phyloP scores from a whole-genome alignment of 2,329 filamentous ascomycete genomes.

The Nannizziopsis arthrosporioides region DNA sequence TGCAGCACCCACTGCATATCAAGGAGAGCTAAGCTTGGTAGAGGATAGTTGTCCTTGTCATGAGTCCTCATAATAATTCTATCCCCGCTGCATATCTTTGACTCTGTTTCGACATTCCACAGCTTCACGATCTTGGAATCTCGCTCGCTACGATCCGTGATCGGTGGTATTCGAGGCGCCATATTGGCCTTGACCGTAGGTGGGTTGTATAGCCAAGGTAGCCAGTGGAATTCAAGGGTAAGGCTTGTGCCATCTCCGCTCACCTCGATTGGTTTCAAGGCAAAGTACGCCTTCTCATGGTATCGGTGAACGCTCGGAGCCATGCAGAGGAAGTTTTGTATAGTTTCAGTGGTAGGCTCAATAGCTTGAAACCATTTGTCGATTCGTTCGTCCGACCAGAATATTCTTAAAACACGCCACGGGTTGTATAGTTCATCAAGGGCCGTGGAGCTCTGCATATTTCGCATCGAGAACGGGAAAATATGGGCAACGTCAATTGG shows the following conservation, averaged over 20 bases:
- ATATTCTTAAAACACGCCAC: constrained; percentile 9
- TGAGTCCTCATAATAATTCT: constrained; percentile 1
- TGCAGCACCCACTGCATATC: constrained; percentile 11
- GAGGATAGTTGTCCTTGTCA: constrained; percentile 6
- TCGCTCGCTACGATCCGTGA: not conserved
- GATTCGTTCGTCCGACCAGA: constrained; percentile 11
- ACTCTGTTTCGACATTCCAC: constrained; percentile 1
- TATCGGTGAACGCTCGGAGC: constrained; percentile 8
- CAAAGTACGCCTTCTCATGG: constrained; percentile 7
- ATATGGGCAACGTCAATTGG: constrained; percentile 11
- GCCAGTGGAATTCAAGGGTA: constrained; percentile 10
- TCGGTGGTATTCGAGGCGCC: not conserved
- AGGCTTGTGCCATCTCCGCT: not conserved
- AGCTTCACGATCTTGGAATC: not conserved
- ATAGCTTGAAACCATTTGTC: constrained; percentile 10
- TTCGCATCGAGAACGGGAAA: constrained; percentile 12
- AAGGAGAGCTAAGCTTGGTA: constrained; percentile 7
- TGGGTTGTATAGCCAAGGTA: not conserved
- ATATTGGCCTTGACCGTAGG: not conserved
- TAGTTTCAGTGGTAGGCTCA: constrained; percentile 2
- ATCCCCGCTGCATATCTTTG: constrained; percentile 3
- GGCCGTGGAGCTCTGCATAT: not conserved
- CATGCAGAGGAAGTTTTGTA: constrained; percentile 12
- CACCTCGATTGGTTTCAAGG: constrained; percentile 7
- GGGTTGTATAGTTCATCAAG: not conserved